Percentiles rank a stretch among this genome's conserved stretches.
Evolutionary conservation across 306 rosid species (phyloP).

Genomic region (Citrullus mucosospermus): DNA sequence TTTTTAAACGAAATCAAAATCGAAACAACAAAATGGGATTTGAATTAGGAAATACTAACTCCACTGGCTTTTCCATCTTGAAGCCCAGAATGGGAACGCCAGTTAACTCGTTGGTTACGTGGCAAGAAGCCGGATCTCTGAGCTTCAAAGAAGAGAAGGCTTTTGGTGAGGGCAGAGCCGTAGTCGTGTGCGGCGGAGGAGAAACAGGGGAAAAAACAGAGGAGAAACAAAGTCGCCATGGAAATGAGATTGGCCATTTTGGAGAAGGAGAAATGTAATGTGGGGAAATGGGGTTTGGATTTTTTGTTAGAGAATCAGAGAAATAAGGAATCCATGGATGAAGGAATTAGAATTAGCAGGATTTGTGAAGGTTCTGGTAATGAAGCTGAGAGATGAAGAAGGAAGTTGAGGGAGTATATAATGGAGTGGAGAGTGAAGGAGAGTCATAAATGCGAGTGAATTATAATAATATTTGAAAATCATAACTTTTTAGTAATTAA

Average conservation of each 20-base stretch:
- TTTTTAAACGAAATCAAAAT: no score
- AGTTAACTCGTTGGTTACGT: constrained; percentile 61
- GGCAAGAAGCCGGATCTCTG: constrained; percentile 95
- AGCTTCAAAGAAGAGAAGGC: constrained; percentile 91
- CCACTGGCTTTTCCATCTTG: constrained; percentile 86
- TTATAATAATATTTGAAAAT: not conserved
- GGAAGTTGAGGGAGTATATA: not conserved
- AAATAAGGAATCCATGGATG: not conserved
- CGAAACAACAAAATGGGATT: not conserved
- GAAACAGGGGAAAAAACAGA: constrained; percentile 11
- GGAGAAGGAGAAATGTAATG: not conserved
- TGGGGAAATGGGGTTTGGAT: not conserved
- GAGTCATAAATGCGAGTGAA: not conserved
- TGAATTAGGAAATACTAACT: constrained; percentile 18
- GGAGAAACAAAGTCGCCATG: constrained; percentile 30
- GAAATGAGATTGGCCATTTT: constrained; percentile 32
- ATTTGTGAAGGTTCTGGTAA: not conserved
- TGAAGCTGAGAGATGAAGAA: not conserved
- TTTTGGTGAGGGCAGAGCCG: constrained; percentile 66
- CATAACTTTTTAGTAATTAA: not conserved
- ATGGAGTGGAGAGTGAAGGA: constrained; percentile 6
- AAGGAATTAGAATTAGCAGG: not conserved
- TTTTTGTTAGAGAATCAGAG: not conserved
- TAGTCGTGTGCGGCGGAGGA: constrained; percentile 69
- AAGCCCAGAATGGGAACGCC: constrained; percentile 84